These are phyloP conservation scores for Claviceps sp. DNA, from an alignment of 2,329 filamentous ascomycete genomes.

Conservation along the genomic window DNA sequence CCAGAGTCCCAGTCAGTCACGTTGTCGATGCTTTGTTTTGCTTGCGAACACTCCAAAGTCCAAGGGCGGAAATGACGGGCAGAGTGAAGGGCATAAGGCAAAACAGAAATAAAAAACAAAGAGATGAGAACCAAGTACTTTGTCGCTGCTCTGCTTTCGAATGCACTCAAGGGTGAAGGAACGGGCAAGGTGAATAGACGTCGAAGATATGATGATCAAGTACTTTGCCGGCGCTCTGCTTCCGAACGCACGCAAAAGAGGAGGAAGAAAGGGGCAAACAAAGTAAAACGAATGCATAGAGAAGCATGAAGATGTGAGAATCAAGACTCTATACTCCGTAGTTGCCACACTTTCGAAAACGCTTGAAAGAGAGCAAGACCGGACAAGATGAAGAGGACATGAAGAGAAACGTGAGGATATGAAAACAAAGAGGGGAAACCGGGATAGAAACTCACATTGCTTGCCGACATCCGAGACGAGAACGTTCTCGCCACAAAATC, in stretches of 20 bases:
- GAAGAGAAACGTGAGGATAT: not conserved
- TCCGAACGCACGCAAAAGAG: not conserved
- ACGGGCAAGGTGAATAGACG: not conserved
- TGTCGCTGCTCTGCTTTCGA: too few relatives aligned
- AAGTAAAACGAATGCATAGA: not conserved
- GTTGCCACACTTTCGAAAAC: too few relatives aligned
- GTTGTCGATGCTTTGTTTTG: not conserved
- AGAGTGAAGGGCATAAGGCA: not conserved
- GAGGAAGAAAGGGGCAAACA: not conserved
- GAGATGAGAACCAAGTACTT: not conserved
- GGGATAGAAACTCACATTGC: slow-evolving; percentile 34
- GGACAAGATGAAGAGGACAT: not conserved
- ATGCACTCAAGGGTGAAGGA: too few relatives aligned
- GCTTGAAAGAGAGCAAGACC: too few relatives aligned
- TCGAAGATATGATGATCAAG: not conserved
- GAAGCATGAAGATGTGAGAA: not conserved
- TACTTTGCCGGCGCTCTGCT: not conserved
- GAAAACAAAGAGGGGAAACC: not conserved
- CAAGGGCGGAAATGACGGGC: not conserved
- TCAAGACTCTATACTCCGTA: too few relatives aligned
- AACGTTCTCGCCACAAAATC: slow-evolving; percentile 59
- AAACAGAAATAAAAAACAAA: not conserved
- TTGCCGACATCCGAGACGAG: slow-evolving; percentile 31
- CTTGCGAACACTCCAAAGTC: not conserved
- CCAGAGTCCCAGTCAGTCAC: not conserved